These are phyloP conservation scores for Arctostaphylos glauca DNA, from an alignment of 148 eudicot genomes.

Conservation along the genomic window DNA sequence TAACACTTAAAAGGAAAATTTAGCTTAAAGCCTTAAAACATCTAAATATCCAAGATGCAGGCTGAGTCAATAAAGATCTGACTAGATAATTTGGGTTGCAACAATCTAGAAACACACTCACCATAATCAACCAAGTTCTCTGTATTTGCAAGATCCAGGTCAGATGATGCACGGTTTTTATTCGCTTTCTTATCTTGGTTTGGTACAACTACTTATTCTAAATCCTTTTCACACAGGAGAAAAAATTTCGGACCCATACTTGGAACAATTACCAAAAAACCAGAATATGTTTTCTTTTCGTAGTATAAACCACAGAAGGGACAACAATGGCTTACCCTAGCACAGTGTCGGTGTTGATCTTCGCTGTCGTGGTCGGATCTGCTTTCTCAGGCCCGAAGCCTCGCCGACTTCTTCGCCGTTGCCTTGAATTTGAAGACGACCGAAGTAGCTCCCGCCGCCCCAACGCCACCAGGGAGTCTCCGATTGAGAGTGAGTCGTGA, in stretches of 20 bases:
- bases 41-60: too few relatives aligned
- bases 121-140: slow-evolving; percentile 17
- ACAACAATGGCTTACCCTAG: slow-evolving; percentile 40
- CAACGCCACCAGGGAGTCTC: too few relatives aligned
- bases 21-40: too few relatives aligned
- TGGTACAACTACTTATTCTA: slow-evolving; percentile 25
- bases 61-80: too few relatives aligned
- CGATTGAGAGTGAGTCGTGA: too few relatives aligned
- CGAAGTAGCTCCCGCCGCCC: too few relatives aligned
- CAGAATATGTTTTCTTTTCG: too few relatives aligned
- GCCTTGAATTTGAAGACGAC: too few relatives aligned
- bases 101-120: not conserved
- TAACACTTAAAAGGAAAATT: too few relatives aligned
- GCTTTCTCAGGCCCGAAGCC: slow-evolving; percentile 50
- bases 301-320: not conserved
- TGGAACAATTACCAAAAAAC: too few relatives aligned
- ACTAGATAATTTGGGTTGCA: too few relatives aligned
- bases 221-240: slow-evolving; percentile 17
- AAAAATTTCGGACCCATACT: too few relatives aligned
- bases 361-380: slow-evolving; percentile 38
- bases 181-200: slow-evolving; percentile 29
- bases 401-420: slow-evolving; percentile 36
- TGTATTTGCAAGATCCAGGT: slow-evolving; percentile 27
- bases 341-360: slow-evolving; percentile 21
- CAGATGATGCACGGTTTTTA: slow-evolving; percentile 45